Evolutionary conservation across 2,329 filamentous ascomycete genomes (phyloP).

Genomic region (Diplodia mutila): DNA sequence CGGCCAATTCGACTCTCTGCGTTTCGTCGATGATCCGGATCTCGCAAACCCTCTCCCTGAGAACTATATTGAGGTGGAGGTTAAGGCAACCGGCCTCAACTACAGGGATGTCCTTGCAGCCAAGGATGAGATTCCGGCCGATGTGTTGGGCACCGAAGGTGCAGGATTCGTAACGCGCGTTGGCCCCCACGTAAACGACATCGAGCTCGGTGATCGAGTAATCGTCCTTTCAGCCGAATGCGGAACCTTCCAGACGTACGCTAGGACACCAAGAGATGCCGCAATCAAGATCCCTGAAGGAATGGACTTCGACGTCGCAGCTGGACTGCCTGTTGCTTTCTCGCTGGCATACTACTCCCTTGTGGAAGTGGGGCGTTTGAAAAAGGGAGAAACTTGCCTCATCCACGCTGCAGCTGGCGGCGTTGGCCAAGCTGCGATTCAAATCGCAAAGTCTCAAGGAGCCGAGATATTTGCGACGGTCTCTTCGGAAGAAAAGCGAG

Average conservation of each 20-base stretch:
- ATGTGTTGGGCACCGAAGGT: constrained; percentile 27
- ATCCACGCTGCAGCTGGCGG: constrained; percentile 14
- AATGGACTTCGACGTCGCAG: constrained; percentile 7
- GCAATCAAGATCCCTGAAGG: constrained; percentile 9
- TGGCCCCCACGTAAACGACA: background rate
- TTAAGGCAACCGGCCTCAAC: constrained; percentile 15
- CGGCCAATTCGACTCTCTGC: constrained; percentile 8
- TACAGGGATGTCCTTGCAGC: constrained; percentile 37
- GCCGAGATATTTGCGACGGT: constrained; percentile 32
- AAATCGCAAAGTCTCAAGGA: constrained; percentile 32
- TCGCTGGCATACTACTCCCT: constrained; percentile 5
- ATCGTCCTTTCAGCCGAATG: constrained; percentile 6
- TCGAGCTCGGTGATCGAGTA: constrained; percentile 23
- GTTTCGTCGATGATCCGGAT: constrained; percentile 8
- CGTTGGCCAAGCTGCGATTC: constrained; percentile 15
- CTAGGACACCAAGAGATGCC: constrained; percentile 7
- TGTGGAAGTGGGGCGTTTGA: constrained; percentile 6
- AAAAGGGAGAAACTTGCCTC: constrained; percentile 11
- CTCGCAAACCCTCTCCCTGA: constrained; percentile 3
- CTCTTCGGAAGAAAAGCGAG: constrained; percentile 13
- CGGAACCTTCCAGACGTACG: constrained; percentile 21
- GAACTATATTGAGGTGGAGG: constrained; percentile 30
- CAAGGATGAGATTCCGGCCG: constrained; percentile 27
- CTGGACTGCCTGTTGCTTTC: constrained; percentile 3
- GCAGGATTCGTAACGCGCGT: constrained; percentile 27